phyloP scores from a whole-genome alignment of 495 filamentous ascomycete genomes.

The Penicillium atrosanguineum region DNA sequence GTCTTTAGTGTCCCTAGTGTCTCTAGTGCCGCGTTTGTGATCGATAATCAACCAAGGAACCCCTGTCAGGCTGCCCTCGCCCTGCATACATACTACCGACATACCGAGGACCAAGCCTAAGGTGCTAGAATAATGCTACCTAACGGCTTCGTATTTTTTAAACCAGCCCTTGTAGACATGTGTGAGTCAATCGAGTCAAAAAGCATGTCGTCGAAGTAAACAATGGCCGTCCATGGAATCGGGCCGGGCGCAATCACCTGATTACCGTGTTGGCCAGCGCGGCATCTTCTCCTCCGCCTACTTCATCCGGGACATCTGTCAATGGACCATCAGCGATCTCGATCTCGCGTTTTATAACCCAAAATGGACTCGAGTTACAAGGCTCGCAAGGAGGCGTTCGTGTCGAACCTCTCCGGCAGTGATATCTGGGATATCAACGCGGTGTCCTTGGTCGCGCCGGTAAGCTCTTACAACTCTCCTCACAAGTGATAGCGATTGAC shows the following conservation, averaged over 20 bases:
- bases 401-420: conserved; percentile 88
- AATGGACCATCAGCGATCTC: background rate
- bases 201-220: background rate
- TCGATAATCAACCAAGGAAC: background rate
- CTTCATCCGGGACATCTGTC: background rate
- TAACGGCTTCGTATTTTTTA: background rate
- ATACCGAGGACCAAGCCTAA: background rate
- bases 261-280: conserved; percentile 8
- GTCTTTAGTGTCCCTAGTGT: background rate
- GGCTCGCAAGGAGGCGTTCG: conserved; percentile 87
- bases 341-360: background rate
- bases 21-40: background rate
- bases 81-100: background rate
- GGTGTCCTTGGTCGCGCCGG: conserved; percentile 80
- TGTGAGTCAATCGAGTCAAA: background rate
- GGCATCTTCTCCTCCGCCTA: conserved; percentile 3
- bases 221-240: background rate
- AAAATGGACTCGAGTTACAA: conserved; percentile 72
- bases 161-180: background rate
- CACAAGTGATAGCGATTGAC: conserved; percentile 1
- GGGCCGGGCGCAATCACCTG: conserved; percentile 8
- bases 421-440: conserved; percentile 80
- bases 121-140: background rate
- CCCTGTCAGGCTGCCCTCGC: background rate
- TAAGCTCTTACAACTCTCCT: conserved; percentile 41